Conservation (phyloP, 768 basidiomycete genomes). For the Pseudohyphozyma bogoriensis region DNA sequence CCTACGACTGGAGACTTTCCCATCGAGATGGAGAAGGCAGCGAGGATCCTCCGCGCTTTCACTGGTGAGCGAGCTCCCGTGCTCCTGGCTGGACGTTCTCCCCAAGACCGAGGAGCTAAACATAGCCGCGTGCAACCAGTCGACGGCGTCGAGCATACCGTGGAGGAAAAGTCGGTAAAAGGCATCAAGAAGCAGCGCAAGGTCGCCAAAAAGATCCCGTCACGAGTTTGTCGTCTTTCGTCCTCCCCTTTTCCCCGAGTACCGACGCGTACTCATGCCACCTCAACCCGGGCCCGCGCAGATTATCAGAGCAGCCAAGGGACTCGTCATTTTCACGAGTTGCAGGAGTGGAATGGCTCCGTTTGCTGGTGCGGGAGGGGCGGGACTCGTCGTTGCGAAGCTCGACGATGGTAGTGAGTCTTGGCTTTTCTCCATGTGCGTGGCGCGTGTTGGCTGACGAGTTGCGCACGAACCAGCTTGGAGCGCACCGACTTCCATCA, state of each 20-base stretch:
- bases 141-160: conserved; percentile 7
- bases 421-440: no score
- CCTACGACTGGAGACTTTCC: conserved; percentile 11
- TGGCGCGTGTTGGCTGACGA: no score
- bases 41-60: conserved; percentile 33
- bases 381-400: conserved; percentile 13
- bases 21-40: conserved; percentile 31
- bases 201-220: conserved; percentile 30
- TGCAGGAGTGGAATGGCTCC: conserved; percentile 27
- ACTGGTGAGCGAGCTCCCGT: conserved; percentile 5
- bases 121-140: not conserved
- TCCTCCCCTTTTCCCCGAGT: no score
- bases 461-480: no score
- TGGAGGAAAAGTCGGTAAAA: not conserved
- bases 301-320: conserved; percentile 22
- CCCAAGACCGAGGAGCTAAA: conserved; percentile 1
- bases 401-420: conserved; percentile 20
- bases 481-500: not conserved
- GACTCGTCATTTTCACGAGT: conserved; percentile 28
- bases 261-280: no score
- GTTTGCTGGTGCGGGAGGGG: conserved; percentile 16
- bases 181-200: conserved; percentile 23
- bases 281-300: no score
- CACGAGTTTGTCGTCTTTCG: no score
- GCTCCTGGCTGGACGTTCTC: not conserved